Conservation (phyloP, 768 basidiomycete genomes). For the Inosperma sp. region DNA sequence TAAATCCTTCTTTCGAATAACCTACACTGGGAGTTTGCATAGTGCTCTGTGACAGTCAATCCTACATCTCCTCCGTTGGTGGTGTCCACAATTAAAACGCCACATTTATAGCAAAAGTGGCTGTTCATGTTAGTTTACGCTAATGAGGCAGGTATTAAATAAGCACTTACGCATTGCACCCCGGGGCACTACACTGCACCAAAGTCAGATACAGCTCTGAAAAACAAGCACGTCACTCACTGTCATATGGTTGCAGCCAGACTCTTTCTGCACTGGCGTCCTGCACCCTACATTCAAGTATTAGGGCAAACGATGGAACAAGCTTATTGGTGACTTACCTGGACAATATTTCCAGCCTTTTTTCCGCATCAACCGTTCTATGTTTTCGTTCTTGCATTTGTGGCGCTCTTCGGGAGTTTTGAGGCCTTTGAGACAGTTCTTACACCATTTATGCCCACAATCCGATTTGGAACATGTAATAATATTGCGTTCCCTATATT, state of each 20-base stretch:
- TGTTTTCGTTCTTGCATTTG: constrained; percentile 57
- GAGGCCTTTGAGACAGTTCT: constrained; percentile 46
- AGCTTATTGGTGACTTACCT: constrained; percentile 29
- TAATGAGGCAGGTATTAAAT: constrained; percentile 5
- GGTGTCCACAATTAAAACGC: constrained; percentile 39
- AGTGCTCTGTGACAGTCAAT: constrained; percentile 25
- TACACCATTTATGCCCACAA: constrained; percentile 58
- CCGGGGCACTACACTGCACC: constrained; percentile 48
- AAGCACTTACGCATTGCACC: constrained; percentile 45
- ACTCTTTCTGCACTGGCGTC: constrained; percentile 47
- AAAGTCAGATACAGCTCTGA: neutral
- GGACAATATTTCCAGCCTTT: constrained; percentile 67
- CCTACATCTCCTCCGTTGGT: constrained; percentile 26
- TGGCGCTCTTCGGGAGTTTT: constrained; percentile 39
- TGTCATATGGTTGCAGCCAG: constrained; percentile 58
- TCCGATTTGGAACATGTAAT: constrained; percentile 46
- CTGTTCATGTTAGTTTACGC: constrained; percentile 9
- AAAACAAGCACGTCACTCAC: constrained; percentile 30
- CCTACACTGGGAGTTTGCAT: constrained; percentile 17
- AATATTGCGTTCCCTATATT: constrained; percentile 36
- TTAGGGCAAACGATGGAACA: neutral
- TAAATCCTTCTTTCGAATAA: constrained; percentile 22
- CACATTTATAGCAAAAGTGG: constrained; percentile 54
- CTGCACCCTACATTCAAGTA: constrained; percentile 32
- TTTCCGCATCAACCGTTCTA: constrained; percentile 46